A percentile compares a stretch with the other conserved stretches of the same genome.
These are phyloP conservation scores for Ajuga chamaepitys DNA, from an alignment of 257 asterid species.

Conservation along the genomic window DNA sequence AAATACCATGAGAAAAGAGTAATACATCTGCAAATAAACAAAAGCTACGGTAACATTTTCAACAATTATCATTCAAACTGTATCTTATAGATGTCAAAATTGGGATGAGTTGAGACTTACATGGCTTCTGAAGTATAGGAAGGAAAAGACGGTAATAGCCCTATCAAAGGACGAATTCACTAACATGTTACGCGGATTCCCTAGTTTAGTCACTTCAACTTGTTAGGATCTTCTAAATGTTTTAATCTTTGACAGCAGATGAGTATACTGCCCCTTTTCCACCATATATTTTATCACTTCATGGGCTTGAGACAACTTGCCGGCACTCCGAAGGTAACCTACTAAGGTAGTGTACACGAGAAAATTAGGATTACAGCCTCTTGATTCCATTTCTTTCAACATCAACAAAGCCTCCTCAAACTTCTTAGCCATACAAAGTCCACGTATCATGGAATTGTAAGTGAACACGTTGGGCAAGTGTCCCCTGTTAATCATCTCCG, in stretches of 20 bases:
- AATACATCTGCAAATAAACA: not conserved
- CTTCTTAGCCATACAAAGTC: slow-evolving; percentile 67
- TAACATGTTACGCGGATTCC: slow-evolving; percentile 12
- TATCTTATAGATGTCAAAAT: slow-evolving; percentile 13
- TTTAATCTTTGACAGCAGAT: slow-evolving; percentile 64
- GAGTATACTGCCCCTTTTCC: slow-evolving; percentile 70
- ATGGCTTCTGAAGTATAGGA: slow-evolving; percentile 2
- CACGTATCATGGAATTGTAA: slow-evolving; percentile 90
- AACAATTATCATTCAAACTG: slow-evolving; percentile 6
- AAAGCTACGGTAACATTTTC: not conserved
- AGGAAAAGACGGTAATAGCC: slow-evolving; percentile 8
- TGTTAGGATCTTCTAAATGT: slow-evolving; percentile 60
- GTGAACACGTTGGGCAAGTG: slow-evolving; percentile 91
- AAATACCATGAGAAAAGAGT: not conserved
- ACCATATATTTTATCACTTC: slow-evolving; percentile 67
- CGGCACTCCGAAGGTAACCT: slow-evolving; percentile 69
- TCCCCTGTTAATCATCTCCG: slow-evolving; percentile 58
- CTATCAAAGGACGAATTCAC: slow-evolving; percentile 6
- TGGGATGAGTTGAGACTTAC: slow-evolving; percentile 11
- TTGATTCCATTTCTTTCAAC: slow-evolving; percentile 85
- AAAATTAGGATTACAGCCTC: slow-evolving; percentile 87
- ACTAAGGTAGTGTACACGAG: slow-evolving; percentile 89
- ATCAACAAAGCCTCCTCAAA: slow-evolving; percentile 75
- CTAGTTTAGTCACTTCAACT: not conserved
- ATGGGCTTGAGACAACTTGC: slow-evolving; percentile 72